Percentiles rank a stretch among this genome's conserved stretches.
Evolutionary conservation across 768 basidiomycete genomes (phyloP).

Genomic region (Trametes meyenii): DNA sequence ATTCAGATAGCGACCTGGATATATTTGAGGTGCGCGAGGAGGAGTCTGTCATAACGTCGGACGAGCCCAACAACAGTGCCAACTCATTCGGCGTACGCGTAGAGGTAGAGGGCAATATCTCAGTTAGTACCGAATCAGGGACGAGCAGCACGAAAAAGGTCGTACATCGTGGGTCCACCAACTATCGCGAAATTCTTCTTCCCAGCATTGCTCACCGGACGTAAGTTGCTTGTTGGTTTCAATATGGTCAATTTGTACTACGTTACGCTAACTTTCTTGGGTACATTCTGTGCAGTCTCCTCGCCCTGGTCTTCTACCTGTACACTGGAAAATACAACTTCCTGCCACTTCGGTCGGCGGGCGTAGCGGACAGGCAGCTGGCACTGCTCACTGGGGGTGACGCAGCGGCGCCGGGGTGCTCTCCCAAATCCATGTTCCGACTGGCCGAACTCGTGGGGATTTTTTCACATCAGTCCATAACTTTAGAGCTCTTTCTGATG

Average conservation of each 20-base stretch:
- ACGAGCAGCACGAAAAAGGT: not conserved
- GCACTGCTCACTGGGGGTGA: not conserved
- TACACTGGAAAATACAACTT: constrained; percentile 40
- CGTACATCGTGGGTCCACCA: not conserved
- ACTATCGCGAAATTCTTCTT: constrained; percentile 10
- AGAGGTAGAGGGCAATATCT: not conserved
- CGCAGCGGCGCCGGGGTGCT: constrained; percentile 2
- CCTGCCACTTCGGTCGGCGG: constrained; percentile 33
- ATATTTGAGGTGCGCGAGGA: constrained; percentile 17
- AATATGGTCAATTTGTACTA: not conserved
- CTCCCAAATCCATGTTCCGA: constrained; percentile 25
- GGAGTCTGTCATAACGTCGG: not conserved
- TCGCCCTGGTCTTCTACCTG: constrained; percentile 41
- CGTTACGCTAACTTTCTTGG: not conserved
- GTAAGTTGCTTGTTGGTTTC: constrained; percentile 5
- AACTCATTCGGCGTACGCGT: not conserved
- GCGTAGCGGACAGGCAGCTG: not conserved
- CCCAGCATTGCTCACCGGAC: constrained; percentile 25
- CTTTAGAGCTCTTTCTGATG: not conserved
- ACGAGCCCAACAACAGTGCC: not conserved
- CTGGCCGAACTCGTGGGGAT: constrained; percentile 26
- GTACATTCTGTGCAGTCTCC: constrained; percentile 35
- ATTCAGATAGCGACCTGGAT: constrained; percentile 29
- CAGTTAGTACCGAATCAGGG: not conserved
- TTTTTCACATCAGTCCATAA: not conserved